phyloP scores from a whole-genome alignment of 1,284 basidiomycete species.

The Leccinum glutinopallens region DNA sequence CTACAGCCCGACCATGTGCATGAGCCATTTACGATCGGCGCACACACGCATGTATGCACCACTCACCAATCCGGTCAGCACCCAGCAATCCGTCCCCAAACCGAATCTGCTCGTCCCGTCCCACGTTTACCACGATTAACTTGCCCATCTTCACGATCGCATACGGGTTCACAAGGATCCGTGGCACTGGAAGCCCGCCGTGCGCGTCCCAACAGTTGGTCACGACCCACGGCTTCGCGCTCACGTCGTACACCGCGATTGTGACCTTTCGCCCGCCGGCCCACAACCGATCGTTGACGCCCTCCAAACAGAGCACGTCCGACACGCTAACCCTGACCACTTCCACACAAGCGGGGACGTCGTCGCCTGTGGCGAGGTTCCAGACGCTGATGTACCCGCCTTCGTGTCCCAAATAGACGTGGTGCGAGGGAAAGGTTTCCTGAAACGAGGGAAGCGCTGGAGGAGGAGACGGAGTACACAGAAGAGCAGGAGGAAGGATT shows the following conservation, averaged over 20 bases:
- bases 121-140: constrained; percentile 77
- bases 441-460: constrained; percentile 86
- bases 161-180: constrained; percentile 71
- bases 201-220: constrained; percentile 93
- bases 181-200: constrained; percentile 73
- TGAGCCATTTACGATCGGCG: background rate
- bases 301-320: constrained; percentile 78
- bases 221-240: constrained; percentile 75
- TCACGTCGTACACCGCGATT: constrained; percentile 84
- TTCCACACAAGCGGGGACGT: constrained; percentile 59
- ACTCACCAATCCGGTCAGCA: constrained; percentile 83
- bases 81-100: constrained; percentile 93
- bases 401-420: constrained; percentile 88
- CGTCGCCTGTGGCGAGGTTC: constrained; percentile 54
- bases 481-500: constrained; percentile 86
- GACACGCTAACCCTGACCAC: constrained; percentile 79
- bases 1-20: constrained; percentile 42
- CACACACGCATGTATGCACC: constrained; percentile 1
- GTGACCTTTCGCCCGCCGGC: constrained; percentile 80
- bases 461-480: constrained; percentile 77
- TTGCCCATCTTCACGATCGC: constrained; percentile 66
- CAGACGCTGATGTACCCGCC: constrained; percentile 87
- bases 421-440: constrained; percentile 87
- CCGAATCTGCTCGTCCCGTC: constrained; percentile 73
- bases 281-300: constrained; percentile 84